Evolutionary conservation across 768 basidiomycete species (phyloP).

Genomic region (Tylopilus subfusipes): DNA sequence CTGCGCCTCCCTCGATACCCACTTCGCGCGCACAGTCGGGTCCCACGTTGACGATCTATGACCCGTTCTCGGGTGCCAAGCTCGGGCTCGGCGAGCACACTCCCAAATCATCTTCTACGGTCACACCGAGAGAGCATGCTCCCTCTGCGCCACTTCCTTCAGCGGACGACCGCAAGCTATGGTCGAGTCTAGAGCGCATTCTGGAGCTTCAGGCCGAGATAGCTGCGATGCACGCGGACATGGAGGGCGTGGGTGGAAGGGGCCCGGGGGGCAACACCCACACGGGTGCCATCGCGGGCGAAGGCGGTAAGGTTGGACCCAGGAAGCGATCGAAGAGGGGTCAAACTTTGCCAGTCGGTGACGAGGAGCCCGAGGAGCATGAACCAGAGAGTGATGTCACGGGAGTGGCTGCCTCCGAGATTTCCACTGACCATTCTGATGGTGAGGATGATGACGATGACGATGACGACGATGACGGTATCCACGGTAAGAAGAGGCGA

Average conservation of each 20-base stretch:
- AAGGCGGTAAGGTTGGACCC: constrained; percentile 14
- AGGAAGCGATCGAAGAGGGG: constrained; percentile 30
- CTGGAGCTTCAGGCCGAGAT: constrained; percentile 70
- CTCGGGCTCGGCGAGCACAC: constrained; percentile 26
- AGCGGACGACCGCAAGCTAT: constrained; percentile 48
- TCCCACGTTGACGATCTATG: constrained; percentile 24
- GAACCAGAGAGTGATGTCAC: constrained; percentile 5
- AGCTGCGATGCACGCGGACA: constrained; percentile 66
- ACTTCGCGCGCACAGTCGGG: not conserved
- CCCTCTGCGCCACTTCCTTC: constrained; percentile 6
- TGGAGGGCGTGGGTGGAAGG: constrained; percentile 53
- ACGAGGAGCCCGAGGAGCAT: constrained; percentile 24
- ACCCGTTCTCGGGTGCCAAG: constrained; percentile 32
- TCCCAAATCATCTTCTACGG: constrained; percentile 5
- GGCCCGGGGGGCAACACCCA: constrained; percentile 2
- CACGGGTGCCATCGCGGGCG: constrained; percentile 3
- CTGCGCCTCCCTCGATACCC: constrained; percentile 5
- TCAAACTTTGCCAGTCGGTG: constrained; percentile 34
- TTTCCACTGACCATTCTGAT: constrained; percentile 30
- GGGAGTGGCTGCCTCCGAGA: constrained; percentile 20
- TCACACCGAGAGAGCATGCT: constrained; percentile 4
- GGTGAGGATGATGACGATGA: constrained; percentile 35
- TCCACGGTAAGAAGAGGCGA: constrained; percentile 51
- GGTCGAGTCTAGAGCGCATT: constrained; percentile 67
- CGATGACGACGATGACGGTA: constrained; percentile 39